phyloP scores from a whole-genome alignment of 164 flowering plant species.

The Vitis rupestris region DNA sequence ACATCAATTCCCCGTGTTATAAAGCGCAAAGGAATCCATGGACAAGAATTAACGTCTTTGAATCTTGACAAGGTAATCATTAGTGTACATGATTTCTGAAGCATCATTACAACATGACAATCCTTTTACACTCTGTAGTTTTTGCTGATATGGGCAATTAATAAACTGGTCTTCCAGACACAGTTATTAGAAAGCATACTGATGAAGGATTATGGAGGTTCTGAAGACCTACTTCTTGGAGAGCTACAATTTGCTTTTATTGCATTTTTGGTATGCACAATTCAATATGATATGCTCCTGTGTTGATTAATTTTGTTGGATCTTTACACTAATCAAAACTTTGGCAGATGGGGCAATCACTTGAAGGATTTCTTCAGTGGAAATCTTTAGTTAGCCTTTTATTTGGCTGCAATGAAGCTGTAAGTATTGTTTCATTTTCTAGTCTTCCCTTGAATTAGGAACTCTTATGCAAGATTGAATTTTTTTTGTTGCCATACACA shows the following conservation, averaged over 20 bases:
- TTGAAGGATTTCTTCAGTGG: constrained; percentile 91
- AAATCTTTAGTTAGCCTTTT: constrained; percentile 76
- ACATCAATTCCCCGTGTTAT: constrained; percentile 74
- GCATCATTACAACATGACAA: background rate
- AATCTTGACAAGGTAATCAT: constrained; percentile 86
- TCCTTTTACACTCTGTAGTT: background rate
- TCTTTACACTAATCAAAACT: constrained; percentile 14
- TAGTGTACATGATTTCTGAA: background rate
- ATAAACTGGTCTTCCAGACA: constrained; percentile 44
- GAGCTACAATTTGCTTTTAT: constrained; percentile 90
- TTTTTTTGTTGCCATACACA: too few relatives aligned
- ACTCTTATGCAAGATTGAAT: too few relatives aligned
- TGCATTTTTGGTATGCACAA: constrained; percentile 74
- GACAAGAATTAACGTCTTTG: constrained; percentile 73
- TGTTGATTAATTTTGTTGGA: constrained; percentile 1
- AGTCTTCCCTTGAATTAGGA: background rate
- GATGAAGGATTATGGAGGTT: constrained; percentile 59
- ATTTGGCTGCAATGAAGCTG: constrained; percentile 82
- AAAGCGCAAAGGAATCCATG: constrained; percentile 62
- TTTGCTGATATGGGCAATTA: constrained; percentile 4
- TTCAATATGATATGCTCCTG: constrained; percentile 3
- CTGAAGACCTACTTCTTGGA: constrained; percentile 79
- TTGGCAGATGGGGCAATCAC: constrained; percentile 96
- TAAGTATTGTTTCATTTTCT: constrained; percentile 36
- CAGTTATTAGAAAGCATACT: constrained; percentile 65